These are phyloP conservation scores for Euphorbia celastroides DNA, from an alignment of 441 rosid genomes.

Conservation along the genomic window DNA sequence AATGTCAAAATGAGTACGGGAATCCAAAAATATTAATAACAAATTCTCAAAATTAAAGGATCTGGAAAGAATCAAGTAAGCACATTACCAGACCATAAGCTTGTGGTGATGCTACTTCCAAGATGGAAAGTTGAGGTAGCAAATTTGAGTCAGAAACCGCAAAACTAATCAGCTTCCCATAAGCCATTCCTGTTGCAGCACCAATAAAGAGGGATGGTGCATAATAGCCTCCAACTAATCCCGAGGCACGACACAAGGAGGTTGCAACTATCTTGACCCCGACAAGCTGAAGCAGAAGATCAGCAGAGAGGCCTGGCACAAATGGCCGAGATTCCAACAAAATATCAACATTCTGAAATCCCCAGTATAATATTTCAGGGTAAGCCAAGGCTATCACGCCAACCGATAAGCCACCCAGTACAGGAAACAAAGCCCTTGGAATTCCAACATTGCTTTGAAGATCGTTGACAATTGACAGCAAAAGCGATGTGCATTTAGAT, in stretches of 20 bases:
- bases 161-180: conserved; percentile 72
- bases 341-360: conserved; percentile 86
- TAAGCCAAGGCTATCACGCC: conserved; percentile 74
- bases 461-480: conserved; percentile 44
- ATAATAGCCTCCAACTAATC: conserved; percentile 92
- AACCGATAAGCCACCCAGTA: conserved; percentile 58
- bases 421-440: conserved; percentile 71
- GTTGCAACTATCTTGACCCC: conserved; percentile 84
- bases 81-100: conserved; percentile 93
- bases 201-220: conserved; percentile 97
- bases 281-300: conserved; percentile 74
- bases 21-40: neutral
- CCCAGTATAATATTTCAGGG: conserved; percentile 96
- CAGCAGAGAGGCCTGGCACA: conserved; percentile 71
- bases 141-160: conserved; percentile 53
- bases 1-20: neutral
- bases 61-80: neutral
- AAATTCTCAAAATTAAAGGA: neutral
- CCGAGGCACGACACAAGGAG: conserved; percentile 87
- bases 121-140: conserved; percentile 46
- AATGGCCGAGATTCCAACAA: conserved; percentile 84
- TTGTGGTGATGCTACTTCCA: conserved; percentile 94
- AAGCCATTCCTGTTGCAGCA: conserved; percentile 95
- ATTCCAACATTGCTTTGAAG: conserved; percentile 57
- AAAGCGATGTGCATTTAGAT: conserved; percentile 70